Percentiles rank a stretch among this genome's conserved stretches.
Conservation (phyloP, 176 grass and related monocot species). For the Avena atlantica region DNA sequence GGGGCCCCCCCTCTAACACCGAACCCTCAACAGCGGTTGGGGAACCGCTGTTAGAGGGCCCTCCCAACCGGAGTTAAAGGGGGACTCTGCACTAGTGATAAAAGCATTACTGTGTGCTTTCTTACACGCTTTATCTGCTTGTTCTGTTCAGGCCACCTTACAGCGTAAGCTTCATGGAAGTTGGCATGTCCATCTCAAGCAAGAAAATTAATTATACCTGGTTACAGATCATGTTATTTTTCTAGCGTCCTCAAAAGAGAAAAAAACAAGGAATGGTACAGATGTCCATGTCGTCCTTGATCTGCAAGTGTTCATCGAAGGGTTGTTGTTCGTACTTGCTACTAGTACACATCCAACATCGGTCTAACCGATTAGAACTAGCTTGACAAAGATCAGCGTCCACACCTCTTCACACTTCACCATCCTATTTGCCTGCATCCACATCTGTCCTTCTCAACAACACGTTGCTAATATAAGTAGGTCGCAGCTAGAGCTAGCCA, state of each 20-base stretch:
- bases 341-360: background rate
- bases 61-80: no score
- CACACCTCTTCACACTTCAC: conserved; percentile 49
- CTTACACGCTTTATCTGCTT: background rate
- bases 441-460: background rate
- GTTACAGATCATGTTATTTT: conserved; percentile 8
- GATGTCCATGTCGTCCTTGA: background rate
- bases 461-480: background rate
- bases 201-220: background rate
- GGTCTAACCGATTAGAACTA: conserved; percentile 19
- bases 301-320: conserved; percentile 29
- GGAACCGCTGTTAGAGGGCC: no score
- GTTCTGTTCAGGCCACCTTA: background rate
- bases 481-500: background rate
- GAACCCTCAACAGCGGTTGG: no score
- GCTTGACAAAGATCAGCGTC: conserved; percentile 37
- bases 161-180: background rate
- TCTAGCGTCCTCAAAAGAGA: background rate
- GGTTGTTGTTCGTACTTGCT: conserved; percentile 7
- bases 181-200: conserved; percentile 21
- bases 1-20: no score
- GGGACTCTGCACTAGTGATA: no score
- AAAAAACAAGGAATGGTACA: background rate
- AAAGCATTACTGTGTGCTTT: no score
- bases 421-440: background rate